Conservation (phyloP, 2,329 filamentous ascomycete genomes). For the Stagonosporopsis tanaceti region DNA sequence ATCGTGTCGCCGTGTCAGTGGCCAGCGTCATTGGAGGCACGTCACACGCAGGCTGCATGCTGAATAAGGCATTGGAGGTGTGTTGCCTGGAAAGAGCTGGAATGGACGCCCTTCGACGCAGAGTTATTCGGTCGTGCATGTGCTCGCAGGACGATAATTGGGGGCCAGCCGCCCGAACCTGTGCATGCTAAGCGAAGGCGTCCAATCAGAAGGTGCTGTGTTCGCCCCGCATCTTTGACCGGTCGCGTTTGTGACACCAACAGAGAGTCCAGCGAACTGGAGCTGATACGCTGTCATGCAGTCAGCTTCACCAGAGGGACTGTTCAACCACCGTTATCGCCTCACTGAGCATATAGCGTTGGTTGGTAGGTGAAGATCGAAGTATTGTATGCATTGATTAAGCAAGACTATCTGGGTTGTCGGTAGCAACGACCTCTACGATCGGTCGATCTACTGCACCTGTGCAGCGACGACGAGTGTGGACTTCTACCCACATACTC, state of each 20-base stretch:
- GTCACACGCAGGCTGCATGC: constrained; percentile 7
- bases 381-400: background rate
- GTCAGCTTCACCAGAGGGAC: constrained; percentile 1
- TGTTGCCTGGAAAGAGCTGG: background rate
- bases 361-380: background rate
- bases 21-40: constrained; percentile 2
- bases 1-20: background rate
- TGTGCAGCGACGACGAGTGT: background rate
- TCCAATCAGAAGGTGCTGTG: background rate
- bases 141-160: constrained; percentile 1
- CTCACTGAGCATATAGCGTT: background rate
- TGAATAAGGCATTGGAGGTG: background rate
- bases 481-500: background rate
- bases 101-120: constrained; percentile 7
- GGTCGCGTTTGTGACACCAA: constrained; percentile 11
- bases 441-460: background rate
- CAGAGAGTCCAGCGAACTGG: background rate
- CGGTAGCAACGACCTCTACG: background rate
- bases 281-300: constrained; percentile 2
- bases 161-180: background rate
- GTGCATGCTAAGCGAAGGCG: background rate
- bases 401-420: background rate
- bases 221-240: constrained; percentile 17
- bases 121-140: constrained; percentile 1
- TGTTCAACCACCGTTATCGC: background rate